Evolutionary conservation across 179 eudicot species (phyloP), one percentile per base, ranked within the genome.

Genomic region (Silene noctiflora): DNA sequence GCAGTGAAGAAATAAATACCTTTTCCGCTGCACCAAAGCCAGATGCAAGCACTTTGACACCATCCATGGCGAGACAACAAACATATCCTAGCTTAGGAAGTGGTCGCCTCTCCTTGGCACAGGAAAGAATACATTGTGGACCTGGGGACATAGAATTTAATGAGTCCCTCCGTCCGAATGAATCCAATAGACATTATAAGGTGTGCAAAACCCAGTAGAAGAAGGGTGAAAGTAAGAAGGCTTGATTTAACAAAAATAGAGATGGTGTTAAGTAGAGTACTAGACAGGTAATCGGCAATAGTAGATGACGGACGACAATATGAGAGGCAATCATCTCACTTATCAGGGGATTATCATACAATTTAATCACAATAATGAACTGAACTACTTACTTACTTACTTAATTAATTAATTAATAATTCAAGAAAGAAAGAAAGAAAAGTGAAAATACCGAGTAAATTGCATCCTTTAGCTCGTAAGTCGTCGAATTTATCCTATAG

Each of bases 31-130:
- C 53, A 35, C 85, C 87, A 84, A 95, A 93, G 75, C 98, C 99
- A 75, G 99, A 89, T 27, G 92, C 88, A 78, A 89, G 86, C 73
- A 95, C 84, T 87, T 91, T 95, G 73, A 93, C 92, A 77, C 98
- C 97, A 83, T 95, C 99, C 96, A 95, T 83, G 61, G 98, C 98
- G 62, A 93, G 98, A 84, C 99, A 95, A 78, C 99, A 95, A 82
- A 89, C 87, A 76, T 76, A 95, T 10, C 97, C 93, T 56, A 81
- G 88, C 78, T 86, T 93, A 67, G 99, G 98, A 55, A 95, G 91
- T 25, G 75, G 69, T 58, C 96, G 85, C 73, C 81, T 91, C 76
- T 95, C 98, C 89, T 91, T 93, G 31, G 98, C 98, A 83, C 99
- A 95, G 58, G 92, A 83, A 76, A 95, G 85, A 81, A 93, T 87